Base-by-base conservation (phyloP, 2,329 filamentous ascomycete genomes). In the Raffaelea ambrosiae region DNA sequence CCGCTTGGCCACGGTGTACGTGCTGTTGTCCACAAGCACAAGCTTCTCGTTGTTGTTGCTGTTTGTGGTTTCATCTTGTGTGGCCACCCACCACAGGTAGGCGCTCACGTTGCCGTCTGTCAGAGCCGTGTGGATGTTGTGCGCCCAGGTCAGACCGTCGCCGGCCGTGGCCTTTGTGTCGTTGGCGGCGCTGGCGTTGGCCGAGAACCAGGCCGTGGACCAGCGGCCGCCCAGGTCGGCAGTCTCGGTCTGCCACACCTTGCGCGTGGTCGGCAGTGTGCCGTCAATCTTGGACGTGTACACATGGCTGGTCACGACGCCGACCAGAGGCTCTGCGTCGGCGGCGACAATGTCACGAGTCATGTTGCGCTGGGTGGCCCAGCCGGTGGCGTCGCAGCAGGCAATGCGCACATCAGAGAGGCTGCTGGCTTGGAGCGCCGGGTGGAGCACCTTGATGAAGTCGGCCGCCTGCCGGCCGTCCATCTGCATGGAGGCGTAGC, bases 101-200 rank as follows among this genome's bases (percentile, higher is more conserved):
- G 63, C 72, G 19, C 62, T 67, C 22, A 69, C 60, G 51, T 70
- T 68, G 4, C 63, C 62, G 43, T 68, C 63, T 3, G 69, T 63
- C 42, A 76, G 57, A 5, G 63, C 66, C 20, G 64, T 64, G 50
- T 67, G 65, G 38, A 75, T 67, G 47, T 67, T 66, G 48, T 67
- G 66, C 3, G 70, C 70, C 70, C 70, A 73, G 3, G 66, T 69
- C 53, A 72, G 63, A 5, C 70, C 72, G 48, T 76, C 71, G 22
- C 65, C 64, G 2, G 56, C 50, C 3, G 61, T 64, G 29, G 70
- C 68, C 43, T 59, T 66, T 44, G 59, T 66, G 2, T 52, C 54
- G n/a, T 19, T 35, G 26, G 11, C 26, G 13, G 41, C 20, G 18
- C 42, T 43, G 16, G 31, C 29, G 29, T 29, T 36, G 18, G 43